phyloP scores from a whole-genome alignment of 768 basidiomycete genomes.

The Lepiota subincarnata region DNA sequence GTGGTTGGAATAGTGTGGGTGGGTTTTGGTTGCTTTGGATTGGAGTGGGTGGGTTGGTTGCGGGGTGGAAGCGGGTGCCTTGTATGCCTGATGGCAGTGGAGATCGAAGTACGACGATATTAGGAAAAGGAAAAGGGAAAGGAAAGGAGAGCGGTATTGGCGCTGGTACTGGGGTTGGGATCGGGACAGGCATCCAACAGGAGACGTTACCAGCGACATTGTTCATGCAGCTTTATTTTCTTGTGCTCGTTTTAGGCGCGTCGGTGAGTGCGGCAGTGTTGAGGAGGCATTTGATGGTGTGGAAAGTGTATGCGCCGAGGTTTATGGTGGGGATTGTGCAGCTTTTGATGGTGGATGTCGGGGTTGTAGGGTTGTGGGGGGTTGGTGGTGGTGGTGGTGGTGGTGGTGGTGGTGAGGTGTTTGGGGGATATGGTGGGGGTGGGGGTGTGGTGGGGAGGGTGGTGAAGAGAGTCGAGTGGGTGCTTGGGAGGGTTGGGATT shows the following conservation, averaged over 20 bases:
- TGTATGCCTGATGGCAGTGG: too few species aligned
- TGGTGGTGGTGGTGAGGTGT: too few species aligned
- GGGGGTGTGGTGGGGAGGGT: conserved; percentile 21
- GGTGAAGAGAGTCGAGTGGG: conserved; percentile 11
- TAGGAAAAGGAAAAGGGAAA: too few species aligned
- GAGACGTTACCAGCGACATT: conserved; percentile 52
- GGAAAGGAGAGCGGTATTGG: too few species aligned
- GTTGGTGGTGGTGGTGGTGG: conserved; percentile 47
- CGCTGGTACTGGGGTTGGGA: conserved; percentile 6
- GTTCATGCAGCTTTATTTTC: conserved; percentile 68
- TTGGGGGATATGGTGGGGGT: too few species aligned
- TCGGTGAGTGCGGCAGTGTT: conserved; percentile 72
- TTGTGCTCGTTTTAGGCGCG: conserved; percentile 58
- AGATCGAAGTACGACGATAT: too few species aligned
- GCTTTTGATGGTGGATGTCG: conserved; percentile 69
- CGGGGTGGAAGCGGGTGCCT: conserved; percentile 65
- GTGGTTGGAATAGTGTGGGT: conserved; percentile 75
- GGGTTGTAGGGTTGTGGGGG: conserved; percentile 56
- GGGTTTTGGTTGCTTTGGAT: conserved; percentile 47
- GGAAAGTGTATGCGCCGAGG: conserved; percentile 97
- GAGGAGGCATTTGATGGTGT: conserved; percentile 91
- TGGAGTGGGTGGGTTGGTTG: conserved; percentile 62
- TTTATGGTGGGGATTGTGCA: conserved; percentile 77
- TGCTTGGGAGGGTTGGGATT: conserved; percentile 12
- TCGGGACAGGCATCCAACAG: conserved; percentile 25